Base-by-base conservation (phyloP, 768 basidiomycete genomes). In the Leccinum disarticulatum region DNA sequence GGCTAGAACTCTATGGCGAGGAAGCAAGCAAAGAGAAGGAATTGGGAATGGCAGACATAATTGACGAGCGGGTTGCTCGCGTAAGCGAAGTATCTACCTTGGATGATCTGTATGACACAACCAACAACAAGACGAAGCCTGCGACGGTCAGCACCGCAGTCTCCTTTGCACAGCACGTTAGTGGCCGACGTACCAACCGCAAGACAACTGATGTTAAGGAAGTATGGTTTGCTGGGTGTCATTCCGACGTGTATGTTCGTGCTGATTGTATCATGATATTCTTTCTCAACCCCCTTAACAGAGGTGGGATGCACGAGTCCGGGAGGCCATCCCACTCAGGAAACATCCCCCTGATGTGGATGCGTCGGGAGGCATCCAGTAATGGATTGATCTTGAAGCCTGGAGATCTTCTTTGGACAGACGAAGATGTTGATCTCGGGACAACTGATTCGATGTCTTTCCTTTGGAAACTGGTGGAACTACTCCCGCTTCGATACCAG, bases 191-290 rank as follows among this genome's bases (percentile, higher is more conserved):
- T 35, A 15, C 14, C n/a, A 41, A 55, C 25, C 55, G 55, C 43
- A 64, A 52, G 33, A 35, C 50, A 4, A 43, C 55, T 38, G 64
- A 66, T 22, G 56, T 85, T 14, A 76, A 81, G 58, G 85, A 52
- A 52, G 51, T 52, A 6, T 52, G 51, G 51, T 52, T 52, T 35
- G 51, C 51, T 13, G 51, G 51, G 87, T 68, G 68, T 10, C 77
- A 78, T 59, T 67, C 66, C 33, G 22, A 77, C 67, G 64, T 52
- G 76, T 74, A 55, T 14, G 60, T 61, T 15, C 50, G 36, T 52
- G 10, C 31, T 17, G 3, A 11, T 54, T 9, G 25, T 15, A 1
- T 51, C 19, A 5, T 49, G 17, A 13, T 25, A 48, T 56, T 19
- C 19, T 19, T 48, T 17, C 41, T 54, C 10, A 55, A 50, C n/a